Conservation (phyloP, 768 basidiomycete species). For the Coprinopsis strossmayeri region DNA sequence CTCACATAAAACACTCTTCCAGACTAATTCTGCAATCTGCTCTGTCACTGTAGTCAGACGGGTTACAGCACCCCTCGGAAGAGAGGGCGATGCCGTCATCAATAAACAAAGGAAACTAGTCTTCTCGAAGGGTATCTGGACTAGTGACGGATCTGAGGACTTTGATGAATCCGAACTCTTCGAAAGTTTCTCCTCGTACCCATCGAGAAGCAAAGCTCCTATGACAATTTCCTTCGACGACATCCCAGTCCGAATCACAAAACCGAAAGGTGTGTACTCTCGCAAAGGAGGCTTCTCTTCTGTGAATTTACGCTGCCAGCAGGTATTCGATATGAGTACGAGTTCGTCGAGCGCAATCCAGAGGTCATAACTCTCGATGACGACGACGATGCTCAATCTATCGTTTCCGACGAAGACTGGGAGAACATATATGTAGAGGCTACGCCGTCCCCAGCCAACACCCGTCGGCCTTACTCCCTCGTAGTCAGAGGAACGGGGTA, state of each 20-base stretch:
- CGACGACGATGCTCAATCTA: slow-evolving; percentile 5
- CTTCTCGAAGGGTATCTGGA: neutral
- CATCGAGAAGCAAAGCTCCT: neutral
- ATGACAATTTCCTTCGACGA: neutral
- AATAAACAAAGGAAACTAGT: neutral
- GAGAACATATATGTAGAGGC: slow-evolving; percentile 6
- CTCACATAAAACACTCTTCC: no score
- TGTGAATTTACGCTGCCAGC: no score
- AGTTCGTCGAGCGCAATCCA: slow-evolving; percentile 6
- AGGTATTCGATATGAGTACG: slow-evolving; percentile 5
- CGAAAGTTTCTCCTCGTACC: neutral
- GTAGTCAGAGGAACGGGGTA: neutral
- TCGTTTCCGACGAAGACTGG: slow-evolving; percentile 7
- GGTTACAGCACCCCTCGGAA: neutral
- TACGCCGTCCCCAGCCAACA: no score
- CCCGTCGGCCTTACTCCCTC: neutral
- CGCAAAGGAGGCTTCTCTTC: no score
- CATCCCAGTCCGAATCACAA: slow-evolving; percentile 1
- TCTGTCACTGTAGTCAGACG: no score
- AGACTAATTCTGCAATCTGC: no score
- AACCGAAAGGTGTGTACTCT: neutral
- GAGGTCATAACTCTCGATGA: neutral
- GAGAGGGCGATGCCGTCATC: neutral
- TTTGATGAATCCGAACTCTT: neutral
- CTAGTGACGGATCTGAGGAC: neutral